Evolutionary conservation across 2,329 filamentous ascomycete species (phyloP), one percentile per base, ranked within the genome.

Genomic region (Cladosporium halotolerans): DNA sequence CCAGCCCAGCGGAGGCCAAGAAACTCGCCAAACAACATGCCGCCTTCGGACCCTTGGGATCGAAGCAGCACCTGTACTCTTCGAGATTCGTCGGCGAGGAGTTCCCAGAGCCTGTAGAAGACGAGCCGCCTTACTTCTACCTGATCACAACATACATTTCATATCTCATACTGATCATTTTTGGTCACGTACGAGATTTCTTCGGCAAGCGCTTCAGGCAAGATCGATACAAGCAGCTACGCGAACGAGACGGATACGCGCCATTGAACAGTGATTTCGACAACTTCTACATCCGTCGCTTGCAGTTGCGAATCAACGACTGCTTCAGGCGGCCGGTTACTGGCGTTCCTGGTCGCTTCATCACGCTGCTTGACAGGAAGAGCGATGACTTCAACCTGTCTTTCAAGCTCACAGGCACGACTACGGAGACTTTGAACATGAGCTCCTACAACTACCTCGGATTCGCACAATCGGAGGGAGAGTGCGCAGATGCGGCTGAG

Each of bases 371-470:
- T 62, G 92, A 97, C 71, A 89, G 93, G 66, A 86, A 83, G 63
- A 95, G 91, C 2, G 81, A 92, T 67, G 89, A 99, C 68, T 90
- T 89, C 77, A 99, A 99, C 74, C 80, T 86, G 65, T 85, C 86
- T 55, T 99, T 96, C 76, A 82, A 88, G 68, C 84, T 90, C 71
- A 91, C 88, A 1, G 93, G 93, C 54, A 95, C 89, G 45, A 86
- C 83, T 55, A 97, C 92, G 1, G 89, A 99, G 72, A 97, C 93
- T 0, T 77, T 99, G 64, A 99, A 99, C 74, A 87, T 99, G 86
- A 96, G 92, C 76, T 99, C 93, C 1, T 99, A 99, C 80, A 99
- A 99, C 73, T 99, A 99, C 69, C 87, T 99, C 19, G 93, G 93
- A 41, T 99, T 99, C 65, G 93, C 93, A 48, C 93, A 99, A 71